phyloP scores from a whole-genome alignment of 2,329 filamentous ascomycete genomes.

The Cercospora brassicicola region DNA sequence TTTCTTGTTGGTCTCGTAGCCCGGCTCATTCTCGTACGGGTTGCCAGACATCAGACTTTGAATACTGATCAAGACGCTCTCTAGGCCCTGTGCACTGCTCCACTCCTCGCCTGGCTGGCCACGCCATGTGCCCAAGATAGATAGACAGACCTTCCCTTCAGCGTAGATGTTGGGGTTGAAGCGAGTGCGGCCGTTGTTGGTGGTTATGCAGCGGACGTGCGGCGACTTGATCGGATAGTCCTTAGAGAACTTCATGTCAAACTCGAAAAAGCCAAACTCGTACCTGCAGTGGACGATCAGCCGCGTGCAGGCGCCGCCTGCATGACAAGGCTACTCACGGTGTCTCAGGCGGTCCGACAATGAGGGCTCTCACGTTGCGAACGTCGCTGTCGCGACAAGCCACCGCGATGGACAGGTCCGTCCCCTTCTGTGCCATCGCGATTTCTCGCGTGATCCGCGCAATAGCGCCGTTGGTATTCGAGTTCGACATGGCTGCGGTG shows the following conservation, averaged over 20 bases:
- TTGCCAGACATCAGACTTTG: constrained; percentile 89
- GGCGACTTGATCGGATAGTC: constrained; percentile 77
- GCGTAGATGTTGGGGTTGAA: constrained; percentile 98
- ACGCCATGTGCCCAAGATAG: constrained; percentile 74
- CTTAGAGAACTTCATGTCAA: constrained; percentile 51
- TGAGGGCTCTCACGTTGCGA: constrained; percentile 79
- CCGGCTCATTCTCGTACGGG: constrained; percentile 80
- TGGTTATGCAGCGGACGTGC: constrained; percentile 69
- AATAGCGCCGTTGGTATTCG: constrained; percentile 36
- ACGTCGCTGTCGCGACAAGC: constrained; percentile 86
- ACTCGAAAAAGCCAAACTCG: constrained; percentile 96
- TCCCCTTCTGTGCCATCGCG: constrained; percentile 76
- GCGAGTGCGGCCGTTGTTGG: constrained; percentile 80
- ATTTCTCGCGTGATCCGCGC: constrained; percentile 64
- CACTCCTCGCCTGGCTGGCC: constrained; percentile 89
- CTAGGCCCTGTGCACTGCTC: constrained; percentile 92
- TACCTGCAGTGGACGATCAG: constrained; percentile 51
- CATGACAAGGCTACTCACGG: constrained; percentile 39
- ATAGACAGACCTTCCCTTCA: constrained; percentile 88
- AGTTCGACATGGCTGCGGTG: constrained; percentile 25
- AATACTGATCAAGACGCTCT: constrained; percentile 91
- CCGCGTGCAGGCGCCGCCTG: not conserved
- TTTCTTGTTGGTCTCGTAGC: constrained; percentile 64
- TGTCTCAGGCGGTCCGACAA: constrained; percentile 89
- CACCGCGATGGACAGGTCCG: constrained; percentile 84